Evolutionary conservation across 306 rosid genomes (phyloP), one percentile per base, ranked within the genome.

Genomic region (Alnus glutinosa): DNA sequence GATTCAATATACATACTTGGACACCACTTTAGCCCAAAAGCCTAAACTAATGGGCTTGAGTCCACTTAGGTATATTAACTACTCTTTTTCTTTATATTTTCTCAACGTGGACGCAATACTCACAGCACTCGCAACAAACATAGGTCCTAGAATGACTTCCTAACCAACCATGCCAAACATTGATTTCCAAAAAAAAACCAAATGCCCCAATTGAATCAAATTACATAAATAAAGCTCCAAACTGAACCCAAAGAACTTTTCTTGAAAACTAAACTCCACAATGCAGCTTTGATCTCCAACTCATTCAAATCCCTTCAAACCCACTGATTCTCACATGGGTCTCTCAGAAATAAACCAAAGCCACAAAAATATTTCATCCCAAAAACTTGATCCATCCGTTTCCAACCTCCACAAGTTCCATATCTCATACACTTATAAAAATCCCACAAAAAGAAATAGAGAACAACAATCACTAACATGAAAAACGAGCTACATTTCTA

Each of bases 401-500:
- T 74, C 69, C 36, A 74, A 51, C 81, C 46, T 75, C 75, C 74
- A 80, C 75, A 70, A 42, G 87, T 77, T 80, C 83, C 83, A 75
- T 19, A 37, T 61, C 55, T 18, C 8, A 49, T 42, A 67, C 72
- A 2, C 32, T 67, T 1, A 9, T 4, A 3, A 67, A 67, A 67
- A 67, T 39, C 50, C 50, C 15, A 9, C 70, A 36, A 63, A 34
- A 62, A 62, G 2, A 11, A 28, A 9, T 1, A 66, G 28, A 66
- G 39, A 39, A 36, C 5, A 34, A 7, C 5, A n/a, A 44, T 9
- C 7, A 42, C 51, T 37, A 67, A 37, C 10, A 64, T 64, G 70
- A 37, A 64, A 64, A 64, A 36, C 36, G 70, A 64, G 23, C 70
- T 64, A 64, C 69, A 64, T 64, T 64, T 64, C 47, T 16, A 7